Conservation (phyloP, 352 stramenopile species). For the Phytophthora citricola region DNA sequence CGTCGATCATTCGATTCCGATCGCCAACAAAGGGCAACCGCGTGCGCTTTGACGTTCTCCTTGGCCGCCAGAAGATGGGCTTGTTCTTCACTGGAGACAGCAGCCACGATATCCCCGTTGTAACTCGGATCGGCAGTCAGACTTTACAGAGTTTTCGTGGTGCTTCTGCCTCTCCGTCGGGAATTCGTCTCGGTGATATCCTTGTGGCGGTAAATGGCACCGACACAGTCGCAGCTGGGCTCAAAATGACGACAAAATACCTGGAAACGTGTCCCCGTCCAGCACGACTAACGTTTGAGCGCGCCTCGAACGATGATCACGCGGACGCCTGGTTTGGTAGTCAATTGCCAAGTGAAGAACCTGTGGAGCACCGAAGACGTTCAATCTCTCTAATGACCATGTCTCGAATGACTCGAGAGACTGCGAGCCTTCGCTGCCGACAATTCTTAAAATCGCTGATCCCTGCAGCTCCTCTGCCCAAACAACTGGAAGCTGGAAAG, state of each 20-base stretch:
- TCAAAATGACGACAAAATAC: slow-evolving; percentile 46
- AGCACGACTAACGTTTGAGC: slow-evolving; percentile 65
- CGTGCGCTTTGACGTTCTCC: slow-evolving; percentile 49
- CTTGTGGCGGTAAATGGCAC: slow-evolving; percentile 65
- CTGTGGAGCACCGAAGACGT: slow-evolving; percentile 14
- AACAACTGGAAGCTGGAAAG: slow-evolving; percentile 10
- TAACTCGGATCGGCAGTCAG: slow-evolving; percentile 38
- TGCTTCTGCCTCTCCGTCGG: slow-evolving; percentile 15
- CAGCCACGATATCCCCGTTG: slow-evolving; percentile 51
- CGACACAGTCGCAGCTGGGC: slow-evolving; percentile 51
- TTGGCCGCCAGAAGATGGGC: slow-evolving; percentile 49
- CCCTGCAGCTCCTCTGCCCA: slow-evolving; percentile 6
- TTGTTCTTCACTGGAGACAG: slow-evolving; percentile 56
- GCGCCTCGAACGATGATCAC: slow-evolving; percentile 30
- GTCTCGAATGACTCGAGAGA: slow-evolving; percentile 9
- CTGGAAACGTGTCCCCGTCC: slow-evolving; percentile 43
- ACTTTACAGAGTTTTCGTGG: neutral
- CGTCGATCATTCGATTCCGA: slow-evolving; percentile 59
- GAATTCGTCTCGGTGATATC: slow-evolving; percentile 50
- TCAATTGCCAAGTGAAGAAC: slow-evolving; percentile 30
- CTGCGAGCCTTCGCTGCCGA: slow-evolving; percentile 25
- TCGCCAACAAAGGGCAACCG: slow-evolving; percentile 20
- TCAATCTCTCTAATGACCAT: slow-evolving; percentile 11
- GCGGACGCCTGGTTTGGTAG: slow-evolving; percentile 10
- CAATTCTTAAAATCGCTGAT: slow-evolving; percentile 22